phyloP scores from a whole-genome alignment of 2,329 filamentous ascomycete species.

The Fusarium palustre region DNA sequence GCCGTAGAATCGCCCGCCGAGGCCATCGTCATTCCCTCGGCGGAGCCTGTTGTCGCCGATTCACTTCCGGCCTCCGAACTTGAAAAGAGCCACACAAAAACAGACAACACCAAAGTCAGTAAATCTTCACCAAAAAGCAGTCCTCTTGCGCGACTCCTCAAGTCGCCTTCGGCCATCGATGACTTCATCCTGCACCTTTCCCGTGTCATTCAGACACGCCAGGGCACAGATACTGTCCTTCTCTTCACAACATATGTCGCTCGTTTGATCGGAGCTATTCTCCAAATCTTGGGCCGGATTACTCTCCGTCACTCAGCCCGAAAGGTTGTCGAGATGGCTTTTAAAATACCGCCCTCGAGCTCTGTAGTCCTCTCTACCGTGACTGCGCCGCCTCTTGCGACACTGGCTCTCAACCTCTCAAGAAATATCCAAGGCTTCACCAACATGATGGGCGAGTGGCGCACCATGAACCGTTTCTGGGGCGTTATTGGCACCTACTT shows the following conservation, averaged over 20 bases:
- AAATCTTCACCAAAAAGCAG: background rate
- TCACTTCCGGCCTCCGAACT: constrained; percentile 25
- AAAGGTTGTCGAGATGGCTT: constrained; percentile 64
- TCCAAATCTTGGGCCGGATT: constrained; percentile 66
- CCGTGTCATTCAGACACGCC: constrained; percentile 74
- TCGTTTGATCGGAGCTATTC: constrained; percentile 64
- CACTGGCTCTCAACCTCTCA: constrained; percentile 62
- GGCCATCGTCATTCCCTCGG: constrained; percentile 42
- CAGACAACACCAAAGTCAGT: background rate
- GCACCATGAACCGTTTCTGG: constrained; percentile 82
- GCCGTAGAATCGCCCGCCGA: constrained; percentile 42
- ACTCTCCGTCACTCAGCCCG: constrained; percentile 66
- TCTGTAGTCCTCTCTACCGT: constrained; percentile 59
- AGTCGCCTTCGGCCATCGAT: constrained; percentile 54
- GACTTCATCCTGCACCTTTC: constrained; percentile 67
- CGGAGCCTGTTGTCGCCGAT: constrained; percentile 40
- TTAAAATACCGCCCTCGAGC: constrained; percentile 63
- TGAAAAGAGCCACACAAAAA: constrained; percentile 21
- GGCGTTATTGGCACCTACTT: constrained; percentile 79
- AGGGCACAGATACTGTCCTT: constrained; percentile 77
- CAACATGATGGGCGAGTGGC: constrained; percentile 74
- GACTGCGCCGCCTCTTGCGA: constrained; percentile 54
- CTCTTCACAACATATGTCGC: constrained; percentile 76
- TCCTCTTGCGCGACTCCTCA: constrained; percentile 33
- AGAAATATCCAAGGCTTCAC: constrained; percentile 70